A percentile compares a stretch with the other conserved stretches of the same genome.
Conservation (phyloP, 2,329 filamentous ascomycete genomes). For the Tolypocladium sp. region DNA sequence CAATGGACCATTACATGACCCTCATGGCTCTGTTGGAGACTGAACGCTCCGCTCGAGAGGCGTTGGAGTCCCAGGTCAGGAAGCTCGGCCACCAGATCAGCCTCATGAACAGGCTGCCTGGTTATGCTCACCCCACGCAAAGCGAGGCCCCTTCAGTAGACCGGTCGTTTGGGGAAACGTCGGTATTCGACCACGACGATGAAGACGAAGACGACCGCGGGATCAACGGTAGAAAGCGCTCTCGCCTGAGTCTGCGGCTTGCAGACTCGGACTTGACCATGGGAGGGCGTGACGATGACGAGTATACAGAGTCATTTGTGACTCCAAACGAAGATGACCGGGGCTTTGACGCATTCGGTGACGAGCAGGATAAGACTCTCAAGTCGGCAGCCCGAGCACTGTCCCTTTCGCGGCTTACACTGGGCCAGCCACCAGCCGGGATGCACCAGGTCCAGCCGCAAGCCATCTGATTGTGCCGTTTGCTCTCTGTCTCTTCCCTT, state of each 20-base stretch:
- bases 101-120: conserved; percentile 30
- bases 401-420: conserved; percentile 52
- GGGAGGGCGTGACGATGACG: conserved; percentile 24
- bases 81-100: conserved; percentile 41
- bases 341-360: conserved; percentile 30
- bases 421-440: conserved; percentile 18
- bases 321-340: conserved; percentile 41
- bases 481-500: not conserved
- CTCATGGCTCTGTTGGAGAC: conserved; percentile 44
- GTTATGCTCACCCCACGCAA: conserved; percentile 8
- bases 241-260: not conserved
- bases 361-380: conserved; percentile 26
- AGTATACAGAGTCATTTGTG: conserved; percentile 39
- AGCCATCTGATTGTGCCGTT: conserved; percentile 9
- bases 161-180: conserved; percentile 26
- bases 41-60: conserved; percentile 46
- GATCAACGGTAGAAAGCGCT: not conserved
- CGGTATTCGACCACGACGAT: conserved; percentile 33
- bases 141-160: conserved; percentile 23
- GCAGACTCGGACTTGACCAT: not conserved
- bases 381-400: conserved; percentile 54
- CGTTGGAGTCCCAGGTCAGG: conserved; percentile 47
- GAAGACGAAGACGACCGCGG: conserved; percentile 23
- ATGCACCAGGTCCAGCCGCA: conserved; percentile 13
- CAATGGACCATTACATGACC: conserved; percentile 37